These are phyloP conservation scores for Aspergillus texensis DNA, from an alignment of 2,329 filamentous ascomycete species.

Conservation along the genomic window DNA sequence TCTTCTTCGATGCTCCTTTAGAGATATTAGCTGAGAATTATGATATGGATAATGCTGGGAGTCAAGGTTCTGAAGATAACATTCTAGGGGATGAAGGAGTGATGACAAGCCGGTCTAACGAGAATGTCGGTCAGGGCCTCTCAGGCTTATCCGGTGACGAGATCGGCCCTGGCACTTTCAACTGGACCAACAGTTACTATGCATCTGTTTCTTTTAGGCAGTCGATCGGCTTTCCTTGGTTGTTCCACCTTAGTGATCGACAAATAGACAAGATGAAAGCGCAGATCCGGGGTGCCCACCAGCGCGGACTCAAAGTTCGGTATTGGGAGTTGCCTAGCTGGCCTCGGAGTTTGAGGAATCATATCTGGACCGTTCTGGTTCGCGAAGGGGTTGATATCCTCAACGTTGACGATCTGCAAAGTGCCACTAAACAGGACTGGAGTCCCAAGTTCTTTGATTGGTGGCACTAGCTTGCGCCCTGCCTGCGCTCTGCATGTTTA, in stretches of 20 bases:
- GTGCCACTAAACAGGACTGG: slow-evolving; percentile 54
- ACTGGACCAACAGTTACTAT: slow-evolving; percentile 59
- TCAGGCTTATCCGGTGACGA: slow-evolving; percentile 41
- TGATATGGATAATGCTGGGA: slow-evolving; percentile 1
- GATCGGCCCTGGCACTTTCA: slow-evolving; percentile 47
- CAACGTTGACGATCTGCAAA: slow-evolving; percentile 60
- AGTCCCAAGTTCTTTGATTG: slow-evolving; percentile 36
- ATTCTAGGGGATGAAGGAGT: neutral
- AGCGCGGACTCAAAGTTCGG: slow-evolving; percentile 55
- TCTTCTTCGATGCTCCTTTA: slow-evolving; percentile 60
- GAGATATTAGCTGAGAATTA: slow-evolving; percentile 37
- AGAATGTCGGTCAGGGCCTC: slow-evolving; percentile 49
- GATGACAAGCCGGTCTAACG: slow-evolving; percentile 9
- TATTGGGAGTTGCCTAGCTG: slow-evolving; percentile 62
- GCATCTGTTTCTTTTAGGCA: slow-evolving; percentile 56
- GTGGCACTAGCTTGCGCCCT: slow-evolving; percentile 28
- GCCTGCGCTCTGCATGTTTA: neutral
- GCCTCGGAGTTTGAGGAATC: slow-evolving; percentile 57
- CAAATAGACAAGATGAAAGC: slow-evolving; percentile 53
- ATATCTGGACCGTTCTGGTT: slow-evolving; percentile 57
- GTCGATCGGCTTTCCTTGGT: slow-evolving; percentile 54
- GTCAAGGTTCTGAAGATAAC: neutral
- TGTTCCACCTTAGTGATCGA: slow-evolving; percentile 47
- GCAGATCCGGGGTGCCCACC: slow-evolving; percentile 56
- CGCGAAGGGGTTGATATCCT: slow-evolving; percentile 59